A percentile compares a stretch with the other conserved stretches of the same genome.
These are phyloP conservation scores for Aegilops bicornis DNA, from an alignment of 176 grass and related monocot species.

Conservation along the genomic window DNA sequence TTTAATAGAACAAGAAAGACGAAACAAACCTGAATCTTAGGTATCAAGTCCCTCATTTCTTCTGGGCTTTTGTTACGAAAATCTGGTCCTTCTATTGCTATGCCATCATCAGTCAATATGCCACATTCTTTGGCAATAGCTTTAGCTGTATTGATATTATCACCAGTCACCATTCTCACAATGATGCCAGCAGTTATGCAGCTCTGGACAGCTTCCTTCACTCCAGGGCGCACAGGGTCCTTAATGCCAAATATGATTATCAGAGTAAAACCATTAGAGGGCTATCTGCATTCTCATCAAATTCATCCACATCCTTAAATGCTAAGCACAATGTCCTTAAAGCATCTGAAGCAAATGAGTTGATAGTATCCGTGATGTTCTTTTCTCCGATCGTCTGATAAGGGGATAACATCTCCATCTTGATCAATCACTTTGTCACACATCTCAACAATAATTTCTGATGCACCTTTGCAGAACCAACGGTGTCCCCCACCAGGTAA, in stretches of 20 bases:
- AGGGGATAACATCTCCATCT: constrained; percentile 53
- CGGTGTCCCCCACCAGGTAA: constrained; percentile 55
- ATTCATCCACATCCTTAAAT: constrained; percentile 68
- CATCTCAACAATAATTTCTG: constrained; percentile 80
- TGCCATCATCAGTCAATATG: constrained; percentile 73
- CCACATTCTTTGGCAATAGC: constrained; percentile 98
- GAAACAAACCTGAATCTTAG: constrained; percentile 70
- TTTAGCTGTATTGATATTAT: constrained; percentile 96
- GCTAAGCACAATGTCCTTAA: constrained; percentile 89
- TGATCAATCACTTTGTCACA: constrained; percentile 67
- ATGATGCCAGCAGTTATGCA: constrained; percentile 76
- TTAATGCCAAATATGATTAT: constrained; percentile 92
- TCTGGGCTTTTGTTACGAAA: constrained; percentile 65
- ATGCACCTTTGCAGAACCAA: constrained; percentile 86
- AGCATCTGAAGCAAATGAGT: constrained; percentile 78
- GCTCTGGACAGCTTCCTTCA: constrained; percentile 78
- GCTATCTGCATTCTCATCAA: constrained; percentile 43
- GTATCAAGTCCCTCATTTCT: constrained; percentile 78
- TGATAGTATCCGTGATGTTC: constrained; percentile 59
- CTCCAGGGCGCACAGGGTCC: constrained; percentile 84
- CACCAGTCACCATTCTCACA: constrained; percentile 96
- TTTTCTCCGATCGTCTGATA: constrained; percentile 50
- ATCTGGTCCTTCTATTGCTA: constrained; percentile 87
- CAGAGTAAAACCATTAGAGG: constrained; percentile 75
- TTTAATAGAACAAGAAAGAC: not conserved